These are phyloP conservation scores for Leptographium procerum DNA, from an alignment of 2,329 filamentous ascomycete species.

Conservation along the genomic window DNA sequence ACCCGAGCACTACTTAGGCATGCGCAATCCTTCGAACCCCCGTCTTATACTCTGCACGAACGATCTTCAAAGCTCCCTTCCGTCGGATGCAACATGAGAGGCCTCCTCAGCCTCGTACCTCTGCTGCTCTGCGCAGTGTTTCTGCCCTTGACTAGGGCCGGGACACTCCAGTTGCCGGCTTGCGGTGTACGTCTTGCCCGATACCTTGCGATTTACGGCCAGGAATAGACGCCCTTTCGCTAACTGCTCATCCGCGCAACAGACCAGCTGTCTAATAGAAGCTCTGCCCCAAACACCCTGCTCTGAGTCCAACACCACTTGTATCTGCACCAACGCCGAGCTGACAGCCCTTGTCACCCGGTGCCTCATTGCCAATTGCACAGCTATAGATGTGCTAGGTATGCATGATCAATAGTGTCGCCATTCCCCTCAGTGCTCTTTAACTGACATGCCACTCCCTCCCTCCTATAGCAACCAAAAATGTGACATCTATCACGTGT, in stretches of 20 bases:
- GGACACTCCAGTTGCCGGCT: background rate
- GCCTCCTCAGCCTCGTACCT: background rate
- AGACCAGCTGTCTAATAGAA: background rate
- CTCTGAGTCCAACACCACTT: slow-evolving; percentile 1
- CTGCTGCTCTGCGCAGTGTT: background rate
- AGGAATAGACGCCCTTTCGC: background rate
- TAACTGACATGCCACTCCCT: background rate
- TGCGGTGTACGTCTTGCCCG: background rate
- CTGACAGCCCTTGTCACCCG: background rate
- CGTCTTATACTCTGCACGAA: background rate
- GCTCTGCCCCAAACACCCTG: background rate
- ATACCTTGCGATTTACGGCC: background rate
- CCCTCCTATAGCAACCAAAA: slow-evolving; percentile 9
- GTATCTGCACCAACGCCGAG: slow-evolving; percentile 5
- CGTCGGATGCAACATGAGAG: background rate
- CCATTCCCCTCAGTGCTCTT: background rate
- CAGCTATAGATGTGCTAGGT: slow-evolving; percentile 6
- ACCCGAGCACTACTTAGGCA: background rate
- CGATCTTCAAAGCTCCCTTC: background rate
- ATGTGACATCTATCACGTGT: slow-evolving; percentile 16
- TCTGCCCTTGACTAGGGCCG: background rate
- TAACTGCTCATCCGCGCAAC: background rate
- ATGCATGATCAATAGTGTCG: background rate
- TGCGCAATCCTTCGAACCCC: background rate
- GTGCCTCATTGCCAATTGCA: slow-evolving; percentile 7